phyloP scores from a whole-genome alignment of 2,329 filamentous ascomycete genomes.

The Aurifilum marmelostoma region DNA sequence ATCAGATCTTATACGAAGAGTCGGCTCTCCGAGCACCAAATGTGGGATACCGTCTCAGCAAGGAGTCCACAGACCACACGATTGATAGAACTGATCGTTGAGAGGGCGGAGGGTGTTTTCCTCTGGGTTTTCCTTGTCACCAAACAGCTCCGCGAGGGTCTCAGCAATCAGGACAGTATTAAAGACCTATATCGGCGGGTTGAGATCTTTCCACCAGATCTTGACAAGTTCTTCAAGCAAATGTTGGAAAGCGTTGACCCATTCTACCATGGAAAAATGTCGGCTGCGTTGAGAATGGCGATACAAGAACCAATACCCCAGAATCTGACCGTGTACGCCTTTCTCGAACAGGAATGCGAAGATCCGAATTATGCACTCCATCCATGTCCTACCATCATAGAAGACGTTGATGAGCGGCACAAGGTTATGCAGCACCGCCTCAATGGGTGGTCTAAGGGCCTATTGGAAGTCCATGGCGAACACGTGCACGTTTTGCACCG shows the following conservation, averaged over 20 bases:
- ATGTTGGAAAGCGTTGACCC: slow-evolving; percentile 13
- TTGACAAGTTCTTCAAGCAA: slow-evolving; percentile 5
- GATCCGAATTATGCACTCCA: background rate
- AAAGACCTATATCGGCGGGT: background rate
- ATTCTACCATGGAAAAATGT: slow-evolving; percentile 12
- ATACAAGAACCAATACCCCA: background rate
- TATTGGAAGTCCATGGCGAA: background rate
- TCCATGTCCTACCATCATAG: background rate
- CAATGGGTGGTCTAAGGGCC: slow-evolving; percentile 1
- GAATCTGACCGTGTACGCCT: background rate
- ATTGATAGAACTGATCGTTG: background rate
- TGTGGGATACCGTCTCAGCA: background rate
- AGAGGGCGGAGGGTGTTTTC: slow-evolving; percentile 10
- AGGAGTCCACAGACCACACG: background rate
- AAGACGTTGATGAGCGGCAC: background rate
- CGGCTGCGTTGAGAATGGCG: background rate
- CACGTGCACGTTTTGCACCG: background rate
- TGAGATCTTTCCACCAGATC: slow-evolving; percentile 4
- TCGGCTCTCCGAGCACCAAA: background rate
- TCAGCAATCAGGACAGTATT: background rate
- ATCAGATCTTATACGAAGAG: background rate
- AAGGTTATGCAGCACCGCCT: background rate
- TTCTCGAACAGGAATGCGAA: slow-evolving; percentile 1
- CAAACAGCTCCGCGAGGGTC: slow-evolving; percentile 5
- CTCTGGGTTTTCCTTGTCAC: slow-evolving; percentile 18